These are phyloP conservation scores for Phytophthora hybrid DNA, from an alignment of 352 stramenopile genomes.

Conservation along the genomic window DNA sequence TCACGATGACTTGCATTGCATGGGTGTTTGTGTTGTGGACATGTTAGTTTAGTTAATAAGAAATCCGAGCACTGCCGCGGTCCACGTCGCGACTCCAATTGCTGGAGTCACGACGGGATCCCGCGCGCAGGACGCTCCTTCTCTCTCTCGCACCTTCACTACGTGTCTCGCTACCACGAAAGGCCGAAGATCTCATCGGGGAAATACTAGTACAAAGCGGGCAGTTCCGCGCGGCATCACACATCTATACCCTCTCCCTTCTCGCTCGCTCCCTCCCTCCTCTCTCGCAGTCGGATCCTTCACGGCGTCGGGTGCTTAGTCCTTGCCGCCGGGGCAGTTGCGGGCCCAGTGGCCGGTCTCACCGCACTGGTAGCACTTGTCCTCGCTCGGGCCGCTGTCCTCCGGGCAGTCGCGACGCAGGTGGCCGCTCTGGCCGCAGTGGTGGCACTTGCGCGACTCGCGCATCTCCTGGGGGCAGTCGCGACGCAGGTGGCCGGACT, in stretches of 20 bases:
- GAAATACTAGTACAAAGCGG: slow-evolving; percentile 73
- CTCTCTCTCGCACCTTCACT: slow-evolving; percentile 54
- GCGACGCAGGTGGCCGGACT: slow-evolving; percentile 72
- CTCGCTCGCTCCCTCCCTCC: slow-evolving; percentile 48
- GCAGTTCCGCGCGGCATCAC: slow-evolving; percentile 52
- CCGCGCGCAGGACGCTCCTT: slow-evolving; percentile 31
- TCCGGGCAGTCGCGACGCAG: slow-evolving; percentile 85
- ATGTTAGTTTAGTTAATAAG: slow-evolving; percentile 60
- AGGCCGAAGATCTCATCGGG: slow-evolving; percentile 55
- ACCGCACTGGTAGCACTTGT: slow-evolving; percentile 89
- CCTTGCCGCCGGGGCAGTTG: slow-evolving; percentile 71
- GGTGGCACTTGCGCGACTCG: slow-evolving; percentile 82
- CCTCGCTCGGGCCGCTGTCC: slow-evolving; percentile 65
- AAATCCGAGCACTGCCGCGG: slow-evolving; percentile 41
- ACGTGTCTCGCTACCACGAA: slow-evolving; percentile 56
- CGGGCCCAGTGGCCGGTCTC: slow-evolving; percentile 82
- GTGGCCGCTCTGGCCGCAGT: slow-evolving; percentile 74
- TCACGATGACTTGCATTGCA: too few species aligned
- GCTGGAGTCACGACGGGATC: slow-evolving; percentile 14
- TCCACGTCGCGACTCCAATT: slow-evolving; percentile 13
- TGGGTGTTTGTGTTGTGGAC: slow-evolving; percentile 30
- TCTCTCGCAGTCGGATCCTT: slow-evolving; percentile 48
- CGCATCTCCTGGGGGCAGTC: slow-evolving; percentile 76
- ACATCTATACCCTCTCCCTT: slow-evolving; percentile 62
- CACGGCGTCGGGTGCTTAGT: slow-evolving; percentile 43